Evolutionary conservation across 164 flowering plant species (phyloP).

Genomic region (Warburgia ugandensis): DNA sequence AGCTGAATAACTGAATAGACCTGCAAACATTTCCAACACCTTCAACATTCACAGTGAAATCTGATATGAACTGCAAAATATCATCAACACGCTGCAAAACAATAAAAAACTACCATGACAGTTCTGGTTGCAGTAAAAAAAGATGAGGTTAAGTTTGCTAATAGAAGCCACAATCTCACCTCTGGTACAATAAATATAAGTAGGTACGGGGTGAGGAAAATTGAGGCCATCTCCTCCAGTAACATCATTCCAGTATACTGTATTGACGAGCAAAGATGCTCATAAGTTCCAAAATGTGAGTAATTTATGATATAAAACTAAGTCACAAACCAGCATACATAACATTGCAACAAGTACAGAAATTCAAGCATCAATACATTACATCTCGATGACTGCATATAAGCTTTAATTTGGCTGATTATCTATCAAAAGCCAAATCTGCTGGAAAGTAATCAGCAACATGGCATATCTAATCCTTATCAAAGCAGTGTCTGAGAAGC

Average conservation of each 20-base stretch:
- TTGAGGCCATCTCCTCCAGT: slow-evolving; percentile 97
- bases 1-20: slow-evolving; percentile 32
- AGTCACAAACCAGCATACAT: too few species aligned
- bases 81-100: slow-evolving; percentile 84
- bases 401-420: too few species aligned
- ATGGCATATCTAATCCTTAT: too few species aligned
- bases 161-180: slow-evolving; percentile 29
- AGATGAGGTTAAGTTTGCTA: not conserved
- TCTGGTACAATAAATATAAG: slow-evolving; percentile 82
- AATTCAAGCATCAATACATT: too few species aligned
- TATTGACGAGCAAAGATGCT: slow-evolving; percentile 10
- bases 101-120: not conserved
- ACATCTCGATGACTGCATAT: too few species aligned
- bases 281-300: not conserved
- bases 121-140: not conserved
- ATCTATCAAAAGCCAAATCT: too few species aligned
- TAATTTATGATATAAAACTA: too few species aligned
- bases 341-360: too few species aligned
- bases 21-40: slow-evolving; percentile 99
- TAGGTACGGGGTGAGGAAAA: slow-evolving; percentile 83
- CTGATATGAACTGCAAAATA: slow-evolving; percentile 81
- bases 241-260: slow-evolving; percentile 97
- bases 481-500: too few species aligned
- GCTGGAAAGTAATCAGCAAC: too few species aligned
- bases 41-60: slow-evolving; percentile 76